Evolutionary conservation across 129 eudicot species (phyloP).

Genomic region (Lactuca sativa): DNA sequence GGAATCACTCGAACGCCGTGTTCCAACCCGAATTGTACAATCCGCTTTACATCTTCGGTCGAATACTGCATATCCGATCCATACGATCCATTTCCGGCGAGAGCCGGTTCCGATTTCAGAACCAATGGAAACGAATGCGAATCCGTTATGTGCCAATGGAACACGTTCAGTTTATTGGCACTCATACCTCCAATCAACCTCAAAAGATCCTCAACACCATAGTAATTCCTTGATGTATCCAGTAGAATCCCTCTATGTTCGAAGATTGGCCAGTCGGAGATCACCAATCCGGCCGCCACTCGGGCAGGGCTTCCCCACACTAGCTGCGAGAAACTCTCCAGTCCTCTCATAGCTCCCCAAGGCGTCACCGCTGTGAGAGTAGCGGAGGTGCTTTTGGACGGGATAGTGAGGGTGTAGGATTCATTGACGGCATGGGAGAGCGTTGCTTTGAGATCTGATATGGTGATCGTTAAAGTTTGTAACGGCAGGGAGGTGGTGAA

Average conservation of each 20-base stretch:
- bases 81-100: constrained; percentile 62
- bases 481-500: constrained; percentile 39
- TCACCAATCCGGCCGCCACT: constrained; percentile 52
- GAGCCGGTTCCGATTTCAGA: constrained; percentile 66
- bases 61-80: constrained; percentile 63
- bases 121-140: constrained; percentile 86
- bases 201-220: constrained; percentile 55
- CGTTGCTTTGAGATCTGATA: constrained; percentile 43
- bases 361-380: constrained; percentile 56
- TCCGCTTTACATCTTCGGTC: constrained; percentile 48
- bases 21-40: constrained; percentile 75
- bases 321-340: constrained; percentile 85
- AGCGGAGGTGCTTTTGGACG: constrained; percentile 42
- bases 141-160: constrained; percentile 95
- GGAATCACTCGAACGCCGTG: constrained; percentile 85
- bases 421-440: constrained; percentile 71
- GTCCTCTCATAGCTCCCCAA: constrained; percentile 94
- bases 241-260: constrained; percentile 63
- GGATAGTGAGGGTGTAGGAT: constrained; percentile 63
- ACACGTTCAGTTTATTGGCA: constrained; percentile 74
- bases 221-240: constrained; percentile 77
- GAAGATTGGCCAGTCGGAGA: constrained; percentile 54
- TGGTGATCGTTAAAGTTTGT: constrained; percentile 37
- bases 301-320: constrained; percentile 53
- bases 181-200: constrained; percentile 73